Base-by-base conservation (phyloP, 2,329 filamentous ascomycete species). In the Aspergillus alliaceus region DNA sequence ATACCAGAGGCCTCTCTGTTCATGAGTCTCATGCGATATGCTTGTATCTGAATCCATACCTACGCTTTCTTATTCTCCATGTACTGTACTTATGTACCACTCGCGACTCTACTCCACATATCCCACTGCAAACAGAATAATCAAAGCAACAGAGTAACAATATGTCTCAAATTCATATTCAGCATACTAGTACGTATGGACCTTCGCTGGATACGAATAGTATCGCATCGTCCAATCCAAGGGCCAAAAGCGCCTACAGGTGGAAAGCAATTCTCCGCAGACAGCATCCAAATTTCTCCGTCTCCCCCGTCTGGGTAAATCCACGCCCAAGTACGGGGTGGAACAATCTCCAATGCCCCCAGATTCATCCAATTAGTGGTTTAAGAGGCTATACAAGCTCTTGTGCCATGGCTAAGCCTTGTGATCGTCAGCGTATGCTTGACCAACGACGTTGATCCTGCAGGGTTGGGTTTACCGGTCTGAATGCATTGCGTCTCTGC, bases 261-360 rank as follows among this genome's bases (percentile, higher is more conserved):
- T 49, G 63, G 63, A 57, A 64, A 51, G 27, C 56, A 62, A 59
- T 65, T 64, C 46, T 62, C 63, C 63, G 61, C 51, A 55, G 37
- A 44, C 37, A 42, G 31, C 47, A 14, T 51, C 22, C n/a, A 37
- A 49, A 63, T 66, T 67, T 66, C 60, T 66, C 65, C 64, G 62
- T 59, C 56, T 46, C 37, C 48, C n/a, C 51, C 54, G 34, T 49
- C 51, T 52, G 29, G 35, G 24, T 32, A 44, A 44, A 37, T 39
- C 6, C 32, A 37, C 20, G 29, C 27, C n/a, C 11, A 25, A 40
- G 42, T 35, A 22, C 48, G 47, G 40, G 32, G 47, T 51, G 57
- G 53, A 48, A 34, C 34, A 52, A 27, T 27, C 24, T 24, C 15
- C 24, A 25, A n/a, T n/a, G 11, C 15, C 25, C 27, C n/a, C 44